These are phyloP conservation scores for Hyparrhenia diplandra DNA, from an alignment of 176 grass and related monocot genomes.

Conservation along the genomic window DNA sequence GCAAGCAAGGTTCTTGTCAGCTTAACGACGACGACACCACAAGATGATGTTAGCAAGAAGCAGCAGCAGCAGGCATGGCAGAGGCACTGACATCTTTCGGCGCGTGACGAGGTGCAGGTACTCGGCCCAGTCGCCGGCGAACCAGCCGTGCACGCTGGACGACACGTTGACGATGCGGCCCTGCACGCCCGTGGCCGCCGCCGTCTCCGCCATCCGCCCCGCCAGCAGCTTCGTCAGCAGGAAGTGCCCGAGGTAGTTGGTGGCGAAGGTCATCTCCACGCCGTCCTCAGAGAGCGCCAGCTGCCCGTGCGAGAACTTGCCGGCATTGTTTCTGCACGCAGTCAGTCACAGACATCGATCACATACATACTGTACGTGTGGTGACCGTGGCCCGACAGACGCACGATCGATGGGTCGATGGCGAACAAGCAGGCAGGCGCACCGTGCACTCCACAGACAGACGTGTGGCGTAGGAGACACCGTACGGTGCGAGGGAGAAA, in stretches of 20 bases:
- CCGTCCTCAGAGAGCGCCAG: constrained; percentile 84
- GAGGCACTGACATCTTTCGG: constrained; percentile 67
- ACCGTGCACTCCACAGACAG: background rate
- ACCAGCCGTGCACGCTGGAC: constrained; percentile 92
- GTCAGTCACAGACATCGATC: background rate
- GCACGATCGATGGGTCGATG: background rate
- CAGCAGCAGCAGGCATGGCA: background rate
- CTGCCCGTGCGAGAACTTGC: constrained; percentile 93
- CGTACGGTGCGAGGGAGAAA: background rate
- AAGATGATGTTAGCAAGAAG: too few species aligned
- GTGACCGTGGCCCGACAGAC: background rate
- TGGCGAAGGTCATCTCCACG: constrained; percentile 98
- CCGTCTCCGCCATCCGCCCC: constrained; percentile 68
- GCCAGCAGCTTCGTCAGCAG: constrained; percentile 69
- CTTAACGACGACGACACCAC: background rate
- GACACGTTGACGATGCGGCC: constrained; percentile 89
- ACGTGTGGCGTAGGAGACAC: background rate
- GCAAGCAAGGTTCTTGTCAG: background rate
- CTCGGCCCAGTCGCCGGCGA: constrained; percentile 78
- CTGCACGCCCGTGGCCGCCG: constrained; percentile 51
- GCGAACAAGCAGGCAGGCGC: too few species aligned
- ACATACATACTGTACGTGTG: background rate
- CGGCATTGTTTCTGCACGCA: constrained; percentile 81
- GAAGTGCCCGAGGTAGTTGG: constrained; percentile 94
- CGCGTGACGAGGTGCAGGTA: constrained; percentile 76